Conservation (phyloP, 2,329 filamentous ascomycete genomes). For the Arthrobotrys conoides region DNA sequence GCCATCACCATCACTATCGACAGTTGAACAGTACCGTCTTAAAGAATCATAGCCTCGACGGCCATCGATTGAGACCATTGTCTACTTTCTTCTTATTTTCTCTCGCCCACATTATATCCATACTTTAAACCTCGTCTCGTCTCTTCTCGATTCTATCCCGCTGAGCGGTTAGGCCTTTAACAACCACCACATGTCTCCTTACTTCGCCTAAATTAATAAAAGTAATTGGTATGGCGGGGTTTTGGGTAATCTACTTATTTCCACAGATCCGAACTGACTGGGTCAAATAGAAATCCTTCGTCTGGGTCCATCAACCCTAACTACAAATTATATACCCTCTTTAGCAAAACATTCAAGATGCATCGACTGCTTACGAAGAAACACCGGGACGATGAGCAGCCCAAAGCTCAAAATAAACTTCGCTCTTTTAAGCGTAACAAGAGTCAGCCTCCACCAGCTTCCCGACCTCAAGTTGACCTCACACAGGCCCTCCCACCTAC, state of each 20-base stretch:
- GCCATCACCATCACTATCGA: slow-evolving; percentile 1
- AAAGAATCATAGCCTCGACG: slow-evolving; percentile 44
- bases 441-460: slow-evolving; percentile 71
- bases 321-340: slow-evolving; percentile 15
- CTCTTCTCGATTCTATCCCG: slow-evolving; percentile 30
- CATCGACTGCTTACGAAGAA: slow-evolving; percentile 58
- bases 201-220: slow-evolving; percentile 43
- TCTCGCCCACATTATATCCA: slow-evolving; percentile 27
- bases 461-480: slow-evolving; percentile 80
- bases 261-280: slow-evolving; percentile 6
- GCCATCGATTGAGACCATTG: slow-evolving; percentile 22
- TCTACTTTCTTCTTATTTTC: slow-evolving; percentile 6
- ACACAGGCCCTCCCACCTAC: slow-evolving; percentile 80
- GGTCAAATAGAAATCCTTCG: slow-evolving; percentile 24
- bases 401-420: slow-evolving; percentile 56
- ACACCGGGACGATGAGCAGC: slow-evolving; percentile 53
- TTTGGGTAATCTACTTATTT: neutral
- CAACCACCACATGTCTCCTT: slow-evolving; percentile 49
- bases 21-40: slow-evolving; percentile 22
- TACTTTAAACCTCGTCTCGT: slow-evolving; percentile 4
- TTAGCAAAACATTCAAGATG: slow-evolving; percentile 25
- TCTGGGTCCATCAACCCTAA: slow-evolving; percentile 12
- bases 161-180: slow-evolving; percentile 47
- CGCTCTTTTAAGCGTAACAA: slow-evolving; percentile 70
- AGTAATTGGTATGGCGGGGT: slow-evolving; percentile 39